Base-by-base conservation (phyloP, 805 yeast genomes). In the Metschnikowia amazonensis region DNA sequence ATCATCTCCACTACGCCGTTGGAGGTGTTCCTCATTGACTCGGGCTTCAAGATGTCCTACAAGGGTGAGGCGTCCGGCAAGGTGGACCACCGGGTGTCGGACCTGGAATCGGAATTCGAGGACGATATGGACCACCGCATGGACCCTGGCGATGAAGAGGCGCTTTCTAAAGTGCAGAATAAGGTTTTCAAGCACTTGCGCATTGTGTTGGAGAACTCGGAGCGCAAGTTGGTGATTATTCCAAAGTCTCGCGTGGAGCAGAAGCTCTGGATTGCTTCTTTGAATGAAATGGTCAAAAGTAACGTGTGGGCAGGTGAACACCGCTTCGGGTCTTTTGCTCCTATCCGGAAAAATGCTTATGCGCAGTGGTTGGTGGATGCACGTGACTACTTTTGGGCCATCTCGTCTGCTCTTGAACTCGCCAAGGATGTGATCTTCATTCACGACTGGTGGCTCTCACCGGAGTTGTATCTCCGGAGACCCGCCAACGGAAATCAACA, bases 361-460 rank as follows among this genome's bases (percentile, higher is more conserved):
- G 96, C 97, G 10, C 97, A 94, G 62, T 92, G 96, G 94, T 83
- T 94, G 69, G 98, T 94, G 3, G 99, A 94, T 66, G 96, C 86
- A 3, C 75, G 99, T 58, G 99, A 94, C 64, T 87, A 94, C 63
- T 85, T 89, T 70, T 94, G 98, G 97, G 95, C 97, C 1, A 82
- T 89, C 2, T 86, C 96, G 25, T 82, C 89, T 9, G 99, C 98
- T 0, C 70, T 94, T 44, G 89, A 86, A 54, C 84, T 87, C 86
- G 98, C 99, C 0, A 82, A 82, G 53, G 98, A 94, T 70, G 92
- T 86, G 1, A 84, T 94, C 28, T 94, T 83, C 62, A 89, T 94
- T 41, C 97, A 94, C 60, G 99, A 92, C 59, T 94, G 99, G 99
- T 94, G 99, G 99, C 72, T 94, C 21, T 79, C 92, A 4, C 99